These are phyloP conservation scores for Plasmopara muralis DNA, from an alignment of 352 stramenopile species.

Conservation along the genomic window DNA sequence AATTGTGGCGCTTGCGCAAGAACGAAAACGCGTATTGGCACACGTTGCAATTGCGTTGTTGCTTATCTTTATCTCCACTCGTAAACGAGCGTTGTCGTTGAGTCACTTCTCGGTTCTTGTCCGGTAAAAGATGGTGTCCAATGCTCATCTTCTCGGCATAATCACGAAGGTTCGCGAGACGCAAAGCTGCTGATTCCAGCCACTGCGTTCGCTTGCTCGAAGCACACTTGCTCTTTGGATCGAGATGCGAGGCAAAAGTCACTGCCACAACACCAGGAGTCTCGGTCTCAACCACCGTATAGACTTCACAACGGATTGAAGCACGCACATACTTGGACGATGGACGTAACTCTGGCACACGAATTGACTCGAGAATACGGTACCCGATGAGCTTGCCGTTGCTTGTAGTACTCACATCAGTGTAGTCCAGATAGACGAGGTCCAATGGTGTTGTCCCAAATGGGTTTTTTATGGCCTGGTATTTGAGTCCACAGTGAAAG, in stretches of 20 bases:
- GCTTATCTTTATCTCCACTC: conserved; percentile 37
- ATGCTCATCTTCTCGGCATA: conserved; percentile 70
- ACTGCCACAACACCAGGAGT: conserved; percentile 70
- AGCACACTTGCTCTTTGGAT: conserved; percentile 74
- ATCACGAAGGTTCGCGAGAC: conserved; percentile 49
- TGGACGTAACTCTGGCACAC: conserved; percentile 49
- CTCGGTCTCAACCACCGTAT: conserved; percentile 65
- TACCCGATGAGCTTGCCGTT: conserved; percentile 62
- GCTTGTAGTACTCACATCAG: conserved; percentile 58
- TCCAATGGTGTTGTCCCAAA: conserved; percentile 58
- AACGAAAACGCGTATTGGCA: conserved; percentile 69
- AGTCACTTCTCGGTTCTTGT: conserved; percentile 30
- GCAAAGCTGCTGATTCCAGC: conserved; percentile 48
- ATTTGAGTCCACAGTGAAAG: conserved; percentile 83
- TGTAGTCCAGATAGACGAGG: conserved; percentile 82
- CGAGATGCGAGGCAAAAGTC: conserved; percentile 74
- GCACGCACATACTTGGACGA: conserved; percentile 58
- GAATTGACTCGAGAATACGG: conserved; percentile 77
- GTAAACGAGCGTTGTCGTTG: conserved; percentile 26
- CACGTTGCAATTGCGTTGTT: conserved; percentile 48
- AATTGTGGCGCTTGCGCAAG: conserved; percentile 69
- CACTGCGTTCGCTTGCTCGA: conserved; percentile 48
- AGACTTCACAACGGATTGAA: conserved; percentile 77
- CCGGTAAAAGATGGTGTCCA: conserved; percentile 42
- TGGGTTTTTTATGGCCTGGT: conserved; percentile 74